Evolutionary conservation across 2,329 filamentous ascomycete genomes (phyloP), one percentile per base, ranked within the genome.

Genomic region (Epichloe typhina): DNA sequence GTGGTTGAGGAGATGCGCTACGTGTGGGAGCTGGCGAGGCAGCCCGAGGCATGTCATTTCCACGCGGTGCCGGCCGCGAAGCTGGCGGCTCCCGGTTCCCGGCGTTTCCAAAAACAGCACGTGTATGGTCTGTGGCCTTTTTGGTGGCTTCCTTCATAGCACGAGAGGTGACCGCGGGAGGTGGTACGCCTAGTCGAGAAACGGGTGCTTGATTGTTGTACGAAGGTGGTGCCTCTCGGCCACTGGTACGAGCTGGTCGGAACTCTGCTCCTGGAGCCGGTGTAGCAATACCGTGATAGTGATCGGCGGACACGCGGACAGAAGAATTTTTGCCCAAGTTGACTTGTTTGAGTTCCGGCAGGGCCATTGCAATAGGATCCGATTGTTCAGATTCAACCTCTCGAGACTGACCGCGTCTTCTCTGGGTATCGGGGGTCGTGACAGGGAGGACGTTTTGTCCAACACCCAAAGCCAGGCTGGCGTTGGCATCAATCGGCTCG

Each of bases 391-490:
- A 64, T 50, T 64, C 73, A 57, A 63, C 62, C 46, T 61, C 66
- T 35, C 63, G 66, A 52, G 53, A 45, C 17, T 58, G 56, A 7
- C 59, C 59, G 19, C 57, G 55, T 33, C 59, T 56, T 19, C 63
- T 61, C 55, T 75, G 75, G 56, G 75, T 77, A 53, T 91, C 86
- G 0, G 88, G 88, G 8, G 85, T 85, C 12, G 86, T 85, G 9
- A 98, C 91, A 51, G 95, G 83, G 61, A 98, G 95, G 11, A 98
- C 88, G 60, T 98, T 98, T 60, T 94, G 88, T 7, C 93, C 93
- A 50, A 98, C 80, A 60, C 96, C 96, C 31, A 98, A 75, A 54
- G 95, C 91, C 59, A 97, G 83, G 64, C 86, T 95, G 39, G 91
- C 89, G 55, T 93, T 84, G 51, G 91, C 90, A 62, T 96, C 93